A percentile compares a stretch with the other conserved stretches of the same genome.
These are phyloP conservation scores for Leishmania aethiopica DNA, from an alignment of 208 protist genomes.

Conservation along the genomic window DNA sequence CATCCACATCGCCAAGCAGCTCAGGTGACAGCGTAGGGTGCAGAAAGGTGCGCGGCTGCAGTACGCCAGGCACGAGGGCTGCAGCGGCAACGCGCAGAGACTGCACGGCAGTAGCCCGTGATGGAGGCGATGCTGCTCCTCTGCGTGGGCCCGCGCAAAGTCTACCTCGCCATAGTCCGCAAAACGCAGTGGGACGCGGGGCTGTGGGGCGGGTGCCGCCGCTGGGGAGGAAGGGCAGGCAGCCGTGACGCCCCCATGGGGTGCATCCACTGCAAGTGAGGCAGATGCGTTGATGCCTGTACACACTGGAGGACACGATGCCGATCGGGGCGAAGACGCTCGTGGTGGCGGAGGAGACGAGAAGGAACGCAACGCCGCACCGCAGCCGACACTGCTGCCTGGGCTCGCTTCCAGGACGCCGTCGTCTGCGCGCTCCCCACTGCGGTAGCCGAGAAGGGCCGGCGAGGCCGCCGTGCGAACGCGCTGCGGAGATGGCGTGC, in stretches of 20 bases:
- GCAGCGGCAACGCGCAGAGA: slow-evolving; percentile 74
- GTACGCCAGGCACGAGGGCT: slow-evolving; percentile 54
- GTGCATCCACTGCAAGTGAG: slow-evolving; percentile 1
- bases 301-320: background rate
- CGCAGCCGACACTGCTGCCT: background rate
- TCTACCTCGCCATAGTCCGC: slow-evolving; percentile 49
- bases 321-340: background rate
- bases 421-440: slow-evolving; percentile 8
- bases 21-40: slow-evolving; percentile 56
- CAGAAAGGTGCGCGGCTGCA: slow-evolving; percentile 75
- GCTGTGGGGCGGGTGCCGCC: background rate
- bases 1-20: slow-evolving; percentile 83
- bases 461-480: background rate
- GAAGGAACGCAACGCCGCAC: background rate
- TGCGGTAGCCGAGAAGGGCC: slow-evolving; percentile 10
- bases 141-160: slow-evolving; percentile 48
- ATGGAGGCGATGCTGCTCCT: slow-evolving; percentile 43
- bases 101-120: slow-evolving; percentile 60
- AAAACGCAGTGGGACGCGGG: slow-evolving; percentile 38
- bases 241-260: background rate
- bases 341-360: background rate
- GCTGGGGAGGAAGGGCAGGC: background rate
- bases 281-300: background rate
- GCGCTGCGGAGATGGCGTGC: slow-evolving; percentile 13
- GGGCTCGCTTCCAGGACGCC: background rate